A percentile compares a stretch with the other conserved stretches of the same genome.
phyloP scores from a whole-genome alignment of 2,329 filamentous ascomycete species.

The Aspergillus sp. region DNA sequence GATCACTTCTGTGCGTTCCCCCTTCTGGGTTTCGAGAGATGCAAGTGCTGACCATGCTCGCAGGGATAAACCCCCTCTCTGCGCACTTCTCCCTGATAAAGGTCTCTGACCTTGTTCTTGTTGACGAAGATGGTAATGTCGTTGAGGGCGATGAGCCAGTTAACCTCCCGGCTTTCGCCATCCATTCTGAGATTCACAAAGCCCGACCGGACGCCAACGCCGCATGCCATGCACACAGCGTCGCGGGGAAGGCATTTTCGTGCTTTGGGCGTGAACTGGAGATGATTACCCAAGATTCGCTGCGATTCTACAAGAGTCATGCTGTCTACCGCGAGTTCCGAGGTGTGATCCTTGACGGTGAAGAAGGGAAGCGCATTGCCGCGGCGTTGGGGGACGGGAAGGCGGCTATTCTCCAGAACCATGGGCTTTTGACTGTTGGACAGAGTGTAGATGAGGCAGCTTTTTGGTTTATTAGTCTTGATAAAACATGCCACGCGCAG shows the following conservation, averaged over 20 bases:
- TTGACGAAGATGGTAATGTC: slow-evolving; percentile 45
- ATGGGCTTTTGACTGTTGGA: slow-evolving; percentile 71
- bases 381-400: slow-evolving; percentile 61
- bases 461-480: slow-evolving; percentile 67
- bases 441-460: slow-evolving; percentile 72
- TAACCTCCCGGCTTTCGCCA: slow-evolving; percentile 50
- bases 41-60: slow-evolving; percentile 11
- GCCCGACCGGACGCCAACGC: slow-evolving; percentile 57
- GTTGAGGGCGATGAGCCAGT: slow-evolving; percentile 44
- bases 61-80: slow-evolving; percentile 26
- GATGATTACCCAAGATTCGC: slow-evolving; percentile 51
- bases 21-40: background rate
- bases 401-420: slow-evolving; percentile 67
- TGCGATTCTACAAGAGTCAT: slow-evolving; percentile 59
- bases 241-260: slow-evolving; percentile 48
- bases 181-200: slow-evolving; percentile 46
- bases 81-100: slow-evolving; percentile 44
- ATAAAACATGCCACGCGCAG: slow-evolving; percentile 68
- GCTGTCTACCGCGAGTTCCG: slow-evolving; percentile 18
- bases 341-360: slow-evolving; percentile 54
- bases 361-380: slow-evolving; percentile 66
- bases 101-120: slow-evolving; percentile 46
- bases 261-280: slow-evolving; percentile 45
- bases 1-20: slow-evolving; percentile 34
- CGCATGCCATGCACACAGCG: slow-evolving; percentile 47